Base-by-base conservation (phyloP, 148 eudicot species). In the Chenopodium quinoa region DNA sequence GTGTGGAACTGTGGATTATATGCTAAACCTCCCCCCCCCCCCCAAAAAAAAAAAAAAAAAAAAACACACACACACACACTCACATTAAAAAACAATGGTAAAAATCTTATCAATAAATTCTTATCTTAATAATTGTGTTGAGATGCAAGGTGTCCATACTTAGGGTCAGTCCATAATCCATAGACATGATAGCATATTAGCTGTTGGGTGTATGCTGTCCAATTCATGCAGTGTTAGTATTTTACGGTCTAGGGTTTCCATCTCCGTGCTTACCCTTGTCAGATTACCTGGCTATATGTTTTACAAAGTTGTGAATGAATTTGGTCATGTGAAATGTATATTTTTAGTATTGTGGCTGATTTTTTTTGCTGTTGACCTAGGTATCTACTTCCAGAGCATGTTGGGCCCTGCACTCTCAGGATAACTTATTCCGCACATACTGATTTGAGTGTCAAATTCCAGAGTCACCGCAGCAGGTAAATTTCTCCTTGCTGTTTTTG, bases 391-490 rank as follows among this genome's bases (percentile, higher is more conserved):
- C 98, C 98, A 32, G 97, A 92, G 60, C 90, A 86, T 84, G 40
- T 96, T 64, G 93, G 94, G 48, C 93, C 95, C 46, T 96, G 98
- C 86, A 69, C 90, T 27, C 92, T 96, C 40, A 89, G 82, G 87
- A 96, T 96, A 54, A 96, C 97, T 31, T 96, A 93, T 84, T 96
- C 99, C 76, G 99, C 97, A 22, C 99, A 96, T 83, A 88, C 94
- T 77, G 99, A 96, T 88, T 85, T 96, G 83, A 96, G 92, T 74
- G 99, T 96, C 64, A 96, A 96, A 82, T 96, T 96, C 78, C 99
- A 96, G 87, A 84, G 89, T 81, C 99, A 96, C 77, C 94, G 99
- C 72, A 96, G 99, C 92, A 96, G 99, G 99, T 93, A 84, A 23
- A 66, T 56, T 80, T 86, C 10, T 13, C 11, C 63, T 29, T 25